Conservation (phyloP, 148 eudicot genomes). For the Amaranthus cruentus region DNA sequence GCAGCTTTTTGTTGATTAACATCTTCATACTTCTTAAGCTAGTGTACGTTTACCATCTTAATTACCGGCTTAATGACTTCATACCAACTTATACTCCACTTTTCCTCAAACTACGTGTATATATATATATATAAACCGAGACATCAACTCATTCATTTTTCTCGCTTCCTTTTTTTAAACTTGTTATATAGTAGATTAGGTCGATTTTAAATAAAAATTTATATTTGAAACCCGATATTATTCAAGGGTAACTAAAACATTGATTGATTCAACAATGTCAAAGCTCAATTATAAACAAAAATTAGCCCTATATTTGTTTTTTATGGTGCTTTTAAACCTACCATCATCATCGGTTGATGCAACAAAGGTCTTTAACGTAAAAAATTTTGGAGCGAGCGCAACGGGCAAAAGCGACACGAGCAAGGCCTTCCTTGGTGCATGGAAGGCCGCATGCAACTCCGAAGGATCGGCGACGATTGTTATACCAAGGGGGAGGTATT, state of each 20-base stretch:
- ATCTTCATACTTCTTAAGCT: neutral
- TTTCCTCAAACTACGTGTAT: neutral
- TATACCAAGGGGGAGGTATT: constrained; percentile 50
- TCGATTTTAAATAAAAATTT: no score
- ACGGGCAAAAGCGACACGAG: constrained; percentile 45
- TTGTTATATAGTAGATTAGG: no score
- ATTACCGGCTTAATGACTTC: neutral
- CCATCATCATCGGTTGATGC: constrained; percentile 1
- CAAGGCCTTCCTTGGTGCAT: constrained; percentile 38
- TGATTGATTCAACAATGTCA: neutral
- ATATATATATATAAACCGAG: neutral
- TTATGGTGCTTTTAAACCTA: neutral
- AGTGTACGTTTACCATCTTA: constrained; percentile 1
- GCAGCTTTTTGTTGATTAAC: neutral
- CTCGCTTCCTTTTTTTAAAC: neutral
- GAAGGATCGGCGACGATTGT: constrained; percentile 26
- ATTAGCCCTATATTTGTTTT: neutral
- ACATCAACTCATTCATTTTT: neutral
- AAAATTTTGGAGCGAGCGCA: constrained; percentile 41
- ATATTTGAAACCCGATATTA: no score
- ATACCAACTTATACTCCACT: constrained; percentile 10
- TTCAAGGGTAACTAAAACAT: neutral
- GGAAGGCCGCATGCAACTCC: constrained; percentile 47
- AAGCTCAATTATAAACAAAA: neutral
- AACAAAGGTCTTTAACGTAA: constrained; percentile 25